Conservation (phyloP, 78 protist species). For the Planoprotostelium fungivorum region DNA sequence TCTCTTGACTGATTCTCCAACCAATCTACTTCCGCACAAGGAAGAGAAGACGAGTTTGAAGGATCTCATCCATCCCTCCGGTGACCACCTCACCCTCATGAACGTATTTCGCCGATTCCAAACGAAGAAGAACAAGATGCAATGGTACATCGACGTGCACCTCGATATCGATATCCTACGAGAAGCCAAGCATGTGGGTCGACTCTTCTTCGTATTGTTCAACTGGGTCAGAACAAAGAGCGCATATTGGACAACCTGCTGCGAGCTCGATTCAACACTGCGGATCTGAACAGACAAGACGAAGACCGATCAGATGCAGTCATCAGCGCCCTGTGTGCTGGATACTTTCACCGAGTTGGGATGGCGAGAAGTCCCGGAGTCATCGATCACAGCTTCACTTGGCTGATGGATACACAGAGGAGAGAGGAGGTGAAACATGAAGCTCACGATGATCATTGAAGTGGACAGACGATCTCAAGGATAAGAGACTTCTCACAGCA, state of each 20-base stretch:
- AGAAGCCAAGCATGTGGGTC: background rate
- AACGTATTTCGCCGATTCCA: background rate
- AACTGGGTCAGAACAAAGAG: background rate
- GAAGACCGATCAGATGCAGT: background rate
- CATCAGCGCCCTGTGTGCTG: background rate
- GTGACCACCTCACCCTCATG: background rate
- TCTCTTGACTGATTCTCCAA: background rate
- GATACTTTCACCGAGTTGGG: background rate
- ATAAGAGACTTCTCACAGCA: no score
- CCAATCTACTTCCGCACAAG: background rate
- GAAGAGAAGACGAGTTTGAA: background rate
- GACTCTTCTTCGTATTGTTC: background rate
- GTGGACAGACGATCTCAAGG: no score
- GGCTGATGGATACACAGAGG: background rate
- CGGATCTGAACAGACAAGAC: background rate
- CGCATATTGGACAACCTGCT: background rate
- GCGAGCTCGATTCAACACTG: background rate
- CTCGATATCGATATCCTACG: background rate
- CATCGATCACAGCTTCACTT: background rate
- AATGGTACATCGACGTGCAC: background rate
- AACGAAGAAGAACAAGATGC: background rate
- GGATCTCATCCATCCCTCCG: background rate
- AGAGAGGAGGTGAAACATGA: background rate
- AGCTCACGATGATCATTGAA: no score
- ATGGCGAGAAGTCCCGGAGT: background rate